Conservation (phyloP, 2,329 filamentous ascomycete genomes). For the Amauroascus verrucosus region DNA sequence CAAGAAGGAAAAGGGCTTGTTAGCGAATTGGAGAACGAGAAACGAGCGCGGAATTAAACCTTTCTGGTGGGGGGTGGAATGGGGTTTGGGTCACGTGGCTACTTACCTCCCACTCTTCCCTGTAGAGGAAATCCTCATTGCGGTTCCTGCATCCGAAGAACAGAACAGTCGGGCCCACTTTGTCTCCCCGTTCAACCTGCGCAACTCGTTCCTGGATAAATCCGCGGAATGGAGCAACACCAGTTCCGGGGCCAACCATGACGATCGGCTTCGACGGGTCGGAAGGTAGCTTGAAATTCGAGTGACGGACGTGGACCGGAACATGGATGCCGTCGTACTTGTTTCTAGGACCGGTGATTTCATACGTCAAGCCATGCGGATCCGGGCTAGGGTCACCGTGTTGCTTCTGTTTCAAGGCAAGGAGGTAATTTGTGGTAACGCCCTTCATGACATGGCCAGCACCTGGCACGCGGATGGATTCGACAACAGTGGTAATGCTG, state of each 20-base stretch:
- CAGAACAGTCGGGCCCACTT: conserved; percentile 75
- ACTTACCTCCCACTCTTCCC: conserved; percentile 83
- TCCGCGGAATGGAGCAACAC: conserved; percentile 84
- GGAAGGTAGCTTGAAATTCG: conserved; percentile 97
- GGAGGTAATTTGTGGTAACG: conserved; percentile 91
- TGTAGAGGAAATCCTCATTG: conserved; percentile 86
- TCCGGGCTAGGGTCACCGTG: conserved; percentile 62
- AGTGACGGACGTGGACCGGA: conserved; percentile 91
- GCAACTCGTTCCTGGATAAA: conserved; percentile 91
- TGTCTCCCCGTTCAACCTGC: conserved; percentile 66
- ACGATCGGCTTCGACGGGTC: conserved; percentile 90
- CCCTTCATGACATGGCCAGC: conserved; percentile 74
- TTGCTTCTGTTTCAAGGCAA: conserved; percentile 94
- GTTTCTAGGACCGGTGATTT: conserved; percentile 80
- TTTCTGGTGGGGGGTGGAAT: conserved; percentile 3
- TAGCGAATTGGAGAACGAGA: conserved; percentile 5
- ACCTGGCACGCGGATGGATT: conserved; percentile 67
- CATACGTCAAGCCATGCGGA: conserved; percentile 76
- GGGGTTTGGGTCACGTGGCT: conserved; percentile 2
- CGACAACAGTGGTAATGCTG: conserved; percentile 88
- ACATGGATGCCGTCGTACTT: conserved; percentile 95
- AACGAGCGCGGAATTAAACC: neutral
- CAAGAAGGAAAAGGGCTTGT: conserved; percentile 14
- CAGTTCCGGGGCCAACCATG: conserved; percentile 91
- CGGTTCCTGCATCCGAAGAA: conserved; percentile 91